These are phyloP conservation scores for Penicillium carneum DNA, from an alignment of 2,329 filamentous ascomycete species.

Conservation along the genomic window DNA sequence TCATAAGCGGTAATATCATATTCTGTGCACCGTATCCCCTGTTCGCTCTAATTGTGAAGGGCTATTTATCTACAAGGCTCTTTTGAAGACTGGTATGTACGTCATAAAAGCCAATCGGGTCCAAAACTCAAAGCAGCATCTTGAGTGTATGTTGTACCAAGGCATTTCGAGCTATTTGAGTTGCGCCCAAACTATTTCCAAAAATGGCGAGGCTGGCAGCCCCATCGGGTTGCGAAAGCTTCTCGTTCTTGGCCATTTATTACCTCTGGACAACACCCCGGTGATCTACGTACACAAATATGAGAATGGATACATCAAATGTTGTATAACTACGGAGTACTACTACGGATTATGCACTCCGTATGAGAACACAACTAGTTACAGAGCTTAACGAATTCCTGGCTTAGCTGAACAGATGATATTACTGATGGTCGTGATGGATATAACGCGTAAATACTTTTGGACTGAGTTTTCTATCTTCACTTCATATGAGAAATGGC, in stretches of 20 bases:
- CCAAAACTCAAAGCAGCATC: neutral
- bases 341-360: too few relatives aligned
- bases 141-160: neutral
- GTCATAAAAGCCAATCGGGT: constrained; percentile 2
- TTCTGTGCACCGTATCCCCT: neutral
- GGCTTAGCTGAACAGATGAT: neutral
- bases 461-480: neutral
- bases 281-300: constrained; percentile 1
- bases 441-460: neutral
- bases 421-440: neutral
- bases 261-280: neutral
- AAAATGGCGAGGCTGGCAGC: neutral
- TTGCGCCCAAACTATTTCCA: neutral
- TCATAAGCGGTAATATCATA: neutral
- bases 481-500: neutral
- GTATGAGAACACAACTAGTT: neutral
- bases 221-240: neutral
- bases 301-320: neutral
- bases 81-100: neutral
- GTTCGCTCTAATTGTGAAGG: neutral
- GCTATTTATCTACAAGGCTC: neutral
- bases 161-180: neutral
- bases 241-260: neutral
- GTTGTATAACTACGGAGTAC: too few relatives aligned
- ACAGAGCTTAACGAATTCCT: neutral